phyloP scores from a whole-genome alignment of 2,329 filamentous ascomycete species.

The Neonectria neomacrospora region DNA sequence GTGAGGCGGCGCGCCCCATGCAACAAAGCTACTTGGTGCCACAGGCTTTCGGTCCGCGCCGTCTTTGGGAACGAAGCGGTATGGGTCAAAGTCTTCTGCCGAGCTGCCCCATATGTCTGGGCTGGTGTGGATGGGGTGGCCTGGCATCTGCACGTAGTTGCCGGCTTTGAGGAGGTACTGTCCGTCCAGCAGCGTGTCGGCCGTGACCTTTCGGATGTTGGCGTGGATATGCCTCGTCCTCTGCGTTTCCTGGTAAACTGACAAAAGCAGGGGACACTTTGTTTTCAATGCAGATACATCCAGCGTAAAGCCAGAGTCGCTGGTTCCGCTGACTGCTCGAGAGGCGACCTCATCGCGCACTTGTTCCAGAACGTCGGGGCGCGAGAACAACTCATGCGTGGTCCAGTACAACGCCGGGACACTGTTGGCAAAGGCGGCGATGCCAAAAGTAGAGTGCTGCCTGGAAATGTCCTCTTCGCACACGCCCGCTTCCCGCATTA shows the following conservation, averaged over 20 bases:
- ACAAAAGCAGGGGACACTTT: constrained; percentile 22
- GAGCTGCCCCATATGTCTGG: constrained; percentile 49
- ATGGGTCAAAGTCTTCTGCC: constrained; percentile 35
- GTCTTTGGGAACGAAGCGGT: constrained; percentile 29
- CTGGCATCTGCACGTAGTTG: constrained; percentile 36
- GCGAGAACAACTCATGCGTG: constrained; percentile 33
- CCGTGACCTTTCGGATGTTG: not conserved
- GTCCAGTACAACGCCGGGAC: constrained; percentile 32
- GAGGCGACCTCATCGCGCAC: constrained; percentile 21
- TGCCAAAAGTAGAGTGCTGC: constrained; percentile 32
- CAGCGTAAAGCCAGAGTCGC: constrained; percentile 12
- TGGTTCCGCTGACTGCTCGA: constrained; percentile 18
- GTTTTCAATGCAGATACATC: constrained; percentile 33
- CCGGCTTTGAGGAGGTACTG: not conserved
- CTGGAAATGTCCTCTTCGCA: constrained; percentile 31
- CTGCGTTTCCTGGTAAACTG: not conserved
- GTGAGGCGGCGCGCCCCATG: constrained; percentile 46
- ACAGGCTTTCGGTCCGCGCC: constrained; percentile 32
- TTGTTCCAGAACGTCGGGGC: constrained; percentile 22
- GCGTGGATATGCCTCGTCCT: not conserved
- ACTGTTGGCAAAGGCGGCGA: constrained; percentile 32
- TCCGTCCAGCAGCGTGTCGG: not conserved
- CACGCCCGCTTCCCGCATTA: constrained; percentile 27
- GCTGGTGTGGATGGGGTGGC: constrained; percentile 45
- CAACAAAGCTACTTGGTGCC: constrained; percentile 47